Evolutionary conservation across 129 eudicot genomes (phyloP).

Genomic region (Logfia minima): DNA sequence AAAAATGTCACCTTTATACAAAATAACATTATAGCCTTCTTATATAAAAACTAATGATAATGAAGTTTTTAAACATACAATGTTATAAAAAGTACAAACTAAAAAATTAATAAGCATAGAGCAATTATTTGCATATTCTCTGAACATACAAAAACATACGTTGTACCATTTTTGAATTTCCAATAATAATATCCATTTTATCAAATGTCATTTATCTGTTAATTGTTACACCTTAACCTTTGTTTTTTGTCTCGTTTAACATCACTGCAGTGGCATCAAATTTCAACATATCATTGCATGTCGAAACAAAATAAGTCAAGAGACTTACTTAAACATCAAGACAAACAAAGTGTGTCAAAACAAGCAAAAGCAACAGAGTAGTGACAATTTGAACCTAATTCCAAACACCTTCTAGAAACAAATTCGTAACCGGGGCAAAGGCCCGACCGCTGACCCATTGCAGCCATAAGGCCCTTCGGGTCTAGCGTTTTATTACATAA

Average conservation of each 20-base stretch:
- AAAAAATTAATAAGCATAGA: no score
- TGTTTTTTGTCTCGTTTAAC: not conserved
- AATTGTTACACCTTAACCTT: not conserved
- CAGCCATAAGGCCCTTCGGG: not conserved
- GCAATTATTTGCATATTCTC: no score
- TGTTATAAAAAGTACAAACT: no score
- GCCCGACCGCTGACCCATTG: not conserved
- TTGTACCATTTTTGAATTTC: no score
- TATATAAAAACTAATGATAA: no score
- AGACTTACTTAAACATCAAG: conserved; percentile 9
- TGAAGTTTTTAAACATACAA: no score
- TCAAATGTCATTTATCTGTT: no score
- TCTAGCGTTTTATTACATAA: no score
- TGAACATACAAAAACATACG: no score
- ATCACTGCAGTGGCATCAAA: not conserved
- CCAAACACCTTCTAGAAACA: not conserved
- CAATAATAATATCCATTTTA: no score
- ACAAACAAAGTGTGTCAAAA: conserved; percentile 23
- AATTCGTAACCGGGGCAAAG: not conserved
- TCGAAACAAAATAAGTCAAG: conserved; percentile 6
- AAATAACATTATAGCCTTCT: no score
- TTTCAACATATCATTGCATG: not conserved
- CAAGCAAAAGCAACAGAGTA: conserved; percentile 15
- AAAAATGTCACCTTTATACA: no score
- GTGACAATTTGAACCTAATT: not conserved